Percentiles rank a stretch among this genome's conserved stretches.
These are phyloP conservation scores for Lenzites betulinus DNA, from an alignment of 768 basidiomycete species.

Conservation along the genomic window DNA sequence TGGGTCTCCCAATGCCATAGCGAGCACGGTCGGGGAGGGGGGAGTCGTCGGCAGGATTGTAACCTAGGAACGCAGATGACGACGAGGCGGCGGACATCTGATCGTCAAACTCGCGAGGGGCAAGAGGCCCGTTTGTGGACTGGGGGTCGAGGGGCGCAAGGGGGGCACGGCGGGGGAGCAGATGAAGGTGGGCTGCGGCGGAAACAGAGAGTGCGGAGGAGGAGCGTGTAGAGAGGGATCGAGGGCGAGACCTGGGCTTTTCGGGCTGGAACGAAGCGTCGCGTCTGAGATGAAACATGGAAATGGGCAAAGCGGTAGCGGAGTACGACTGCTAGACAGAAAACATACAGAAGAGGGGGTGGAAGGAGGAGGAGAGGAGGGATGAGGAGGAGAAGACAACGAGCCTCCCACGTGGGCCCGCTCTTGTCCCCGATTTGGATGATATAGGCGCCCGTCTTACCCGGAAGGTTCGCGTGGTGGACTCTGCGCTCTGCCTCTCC, in stretches of 20 bases:
- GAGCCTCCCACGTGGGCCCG: conserved; percentile 20
- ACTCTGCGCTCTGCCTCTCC: background rate
- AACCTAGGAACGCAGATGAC: conserved; percentile 24
- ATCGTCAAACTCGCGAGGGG: conserved; percentile 23
- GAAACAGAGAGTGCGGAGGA: conserved; percentile 7
- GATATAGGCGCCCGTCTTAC: conserved; percentile 3
- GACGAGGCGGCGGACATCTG: conserved; percentile 30
- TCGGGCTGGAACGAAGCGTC: conserved; percentile 16
- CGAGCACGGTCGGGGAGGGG: conserved; percentile 25
- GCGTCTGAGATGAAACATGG: conserved; percentile 24
- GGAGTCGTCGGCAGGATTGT: conserved; percentile 26
- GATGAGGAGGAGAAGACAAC: background rate
- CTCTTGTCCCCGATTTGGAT: conserved; percentile 21
- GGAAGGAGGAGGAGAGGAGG: conserved; percentile 2
- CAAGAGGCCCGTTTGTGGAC: conserved; percentile 18
- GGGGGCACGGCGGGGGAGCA: conserved; percentile 26
- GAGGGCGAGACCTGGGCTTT: conserved; percentile 16
- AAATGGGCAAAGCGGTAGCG: background rate
- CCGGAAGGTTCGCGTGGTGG: background rate
- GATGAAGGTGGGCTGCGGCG: conserved; percentile 9
- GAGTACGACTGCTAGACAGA: background rate
- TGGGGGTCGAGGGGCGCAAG: conserved; percentile 33
- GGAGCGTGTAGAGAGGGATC: conserved; percentile 17
- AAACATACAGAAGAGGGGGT: conserved; percentile 6
- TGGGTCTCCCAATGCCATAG: conserved; percentile 27